Percentiles rank a stretch among this genome's conserved stretches.
phyloP scores from a whole-genome alignment of 1,284 basidiomycete species.

The Malassezia japonica region DNA sequence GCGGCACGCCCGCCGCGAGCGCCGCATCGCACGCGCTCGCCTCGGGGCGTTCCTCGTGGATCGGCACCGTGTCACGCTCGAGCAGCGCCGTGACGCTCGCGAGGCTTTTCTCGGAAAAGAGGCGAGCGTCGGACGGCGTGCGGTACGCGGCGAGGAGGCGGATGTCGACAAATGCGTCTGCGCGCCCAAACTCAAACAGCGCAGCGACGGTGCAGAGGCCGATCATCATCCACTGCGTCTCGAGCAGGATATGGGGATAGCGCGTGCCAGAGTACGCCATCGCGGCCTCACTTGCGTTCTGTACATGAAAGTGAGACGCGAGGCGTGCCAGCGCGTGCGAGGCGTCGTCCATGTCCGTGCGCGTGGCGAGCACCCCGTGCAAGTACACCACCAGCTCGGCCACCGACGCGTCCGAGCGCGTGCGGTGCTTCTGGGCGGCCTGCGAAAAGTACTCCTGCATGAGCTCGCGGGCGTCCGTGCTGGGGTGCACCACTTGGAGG shows the following conservation, averaged over 20 bases:
- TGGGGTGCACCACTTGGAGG: slow-evolving; percentile 60
- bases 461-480: slow-evolving; percentile 73
- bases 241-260: slow-evolving; percentile 51
- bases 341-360: slow-evolving; percentile 86
- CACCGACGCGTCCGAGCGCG: slow-evolving; percentile 61
- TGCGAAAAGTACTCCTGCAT: slow-evolving; percentile 74
- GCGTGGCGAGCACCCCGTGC: slow-evolving; percentile 91
- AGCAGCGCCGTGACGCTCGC: background rate
- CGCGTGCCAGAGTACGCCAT: slow-evolving; percentile 52
- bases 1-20: background rate
- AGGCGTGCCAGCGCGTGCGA: slow-evolving; percentile 62
- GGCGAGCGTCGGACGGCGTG: background rate
- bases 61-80: background rate
- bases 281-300: background rate
- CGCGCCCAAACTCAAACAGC: slow-evolving; percentile 73
- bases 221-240: slow-evolving; percentile 94
- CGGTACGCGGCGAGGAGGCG: slow-evolving; percentile 3
- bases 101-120: background rate
- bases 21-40: background rate
- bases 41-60: background rate
- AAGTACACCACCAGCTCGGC: slow-evolving; percentile 79
- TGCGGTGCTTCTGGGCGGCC: slow-evolving; percentile 54
- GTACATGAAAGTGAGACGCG: slow-evolving; percentile 51
- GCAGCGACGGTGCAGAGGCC: slow-evolving; percentile 62
- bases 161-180: slow-evolving; percentile 57